Percentiles rank a stretch among this genome's conserved stretches.
Conservation (phyloP, 495 filamentous ascomycete species). For the Pseudevernia furfuracea region DNA sequence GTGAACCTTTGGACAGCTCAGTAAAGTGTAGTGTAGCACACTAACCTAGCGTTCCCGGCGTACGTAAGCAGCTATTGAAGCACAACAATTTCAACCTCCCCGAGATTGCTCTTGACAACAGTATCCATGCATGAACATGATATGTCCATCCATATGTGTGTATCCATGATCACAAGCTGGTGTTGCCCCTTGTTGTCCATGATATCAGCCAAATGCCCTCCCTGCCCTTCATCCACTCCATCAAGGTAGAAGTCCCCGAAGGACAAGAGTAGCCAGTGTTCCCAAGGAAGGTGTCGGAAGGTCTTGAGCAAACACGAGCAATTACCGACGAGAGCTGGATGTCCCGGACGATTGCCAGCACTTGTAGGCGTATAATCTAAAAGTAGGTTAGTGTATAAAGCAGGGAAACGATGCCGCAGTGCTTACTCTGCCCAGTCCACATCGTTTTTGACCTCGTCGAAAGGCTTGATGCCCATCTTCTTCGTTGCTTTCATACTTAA, state of each 20-base stretch:
- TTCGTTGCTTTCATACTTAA: background rate
- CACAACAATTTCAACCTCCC: background rate
- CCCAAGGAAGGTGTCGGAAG: too few species aligned
- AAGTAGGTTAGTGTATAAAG: background rate
- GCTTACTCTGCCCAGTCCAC: background rate
- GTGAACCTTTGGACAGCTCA: background rate
- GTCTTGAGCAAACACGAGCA: background rate
- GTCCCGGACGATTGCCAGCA: background rate
- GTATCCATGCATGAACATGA: background rate
- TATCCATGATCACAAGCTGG: background rate
- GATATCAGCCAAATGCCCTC: background rate
- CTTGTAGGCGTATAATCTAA: background rate
- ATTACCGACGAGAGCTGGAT: background rate
- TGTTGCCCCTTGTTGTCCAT: background rate
- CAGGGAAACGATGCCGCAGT: background rate
- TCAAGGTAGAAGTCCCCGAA: background rate
- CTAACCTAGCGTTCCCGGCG: background rate
- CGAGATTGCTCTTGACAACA: background rate
- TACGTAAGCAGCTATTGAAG: background rate
- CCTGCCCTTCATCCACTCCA: background rate
- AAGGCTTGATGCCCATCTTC: background rate
- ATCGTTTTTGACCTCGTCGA: background rate
- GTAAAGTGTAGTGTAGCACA: background rate
- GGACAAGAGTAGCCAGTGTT: background rate
- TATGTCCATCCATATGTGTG: background rate